These are phyloP conservation scores for Auxenochlorella pyrenoidosa DNA, from an alignment of 139 green algal genomes.

Conservation along the genomic window DNA sequence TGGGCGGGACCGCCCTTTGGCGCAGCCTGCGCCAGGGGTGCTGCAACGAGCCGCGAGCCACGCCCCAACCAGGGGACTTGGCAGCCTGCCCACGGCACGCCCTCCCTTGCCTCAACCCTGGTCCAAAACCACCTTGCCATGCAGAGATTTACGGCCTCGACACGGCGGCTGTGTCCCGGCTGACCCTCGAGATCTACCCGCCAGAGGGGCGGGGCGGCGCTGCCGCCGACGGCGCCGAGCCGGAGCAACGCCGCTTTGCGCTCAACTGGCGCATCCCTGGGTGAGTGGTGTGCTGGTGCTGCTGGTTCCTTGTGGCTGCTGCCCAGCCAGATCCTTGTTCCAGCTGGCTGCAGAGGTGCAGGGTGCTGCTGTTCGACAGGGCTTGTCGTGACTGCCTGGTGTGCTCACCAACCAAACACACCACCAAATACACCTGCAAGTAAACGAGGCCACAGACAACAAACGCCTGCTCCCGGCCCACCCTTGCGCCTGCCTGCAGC, in stretches of 20 bases:
- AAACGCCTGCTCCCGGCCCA: too few species aligned
- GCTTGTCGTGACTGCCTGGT: too few species aligned
- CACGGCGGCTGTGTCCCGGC: background rate
- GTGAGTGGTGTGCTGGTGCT: background rate
- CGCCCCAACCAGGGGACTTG: too few species aligned
- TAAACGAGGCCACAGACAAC: too few species aligned
- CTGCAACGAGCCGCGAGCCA: too few species aligned
- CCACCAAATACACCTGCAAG: too few species aligned
- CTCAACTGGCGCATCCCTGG: slow-evolving; percentile 36
- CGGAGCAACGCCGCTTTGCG: background rate
- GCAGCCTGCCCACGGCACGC: too few species aligned
- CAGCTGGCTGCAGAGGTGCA: background rate
- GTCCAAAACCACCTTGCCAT: background rate
- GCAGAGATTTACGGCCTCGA: slow-evolving; percentile 22
- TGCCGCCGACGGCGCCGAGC: background rate
- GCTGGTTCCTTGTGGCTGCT: background rate
- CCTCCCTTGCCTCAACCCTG: too few species aligned
- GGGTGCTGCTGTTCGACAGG: background rate
- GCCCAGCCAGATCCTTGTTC: too few species aligned
- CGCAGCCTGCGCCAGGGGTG: too few species aligned
- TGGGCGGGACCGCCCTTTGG: too few species aligned
- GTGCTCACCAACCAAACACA: too few species aligned
- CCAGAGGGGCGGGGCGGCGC: background rate
- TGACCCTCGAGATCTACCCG: slow-evolving; percentile 4
- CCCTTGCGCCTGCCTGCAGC: background rate